Base-by-base conservation (phyloP, 2,329 filamentous ascomycete genomes). In the Plectosphaerella plurivora region DNA sequence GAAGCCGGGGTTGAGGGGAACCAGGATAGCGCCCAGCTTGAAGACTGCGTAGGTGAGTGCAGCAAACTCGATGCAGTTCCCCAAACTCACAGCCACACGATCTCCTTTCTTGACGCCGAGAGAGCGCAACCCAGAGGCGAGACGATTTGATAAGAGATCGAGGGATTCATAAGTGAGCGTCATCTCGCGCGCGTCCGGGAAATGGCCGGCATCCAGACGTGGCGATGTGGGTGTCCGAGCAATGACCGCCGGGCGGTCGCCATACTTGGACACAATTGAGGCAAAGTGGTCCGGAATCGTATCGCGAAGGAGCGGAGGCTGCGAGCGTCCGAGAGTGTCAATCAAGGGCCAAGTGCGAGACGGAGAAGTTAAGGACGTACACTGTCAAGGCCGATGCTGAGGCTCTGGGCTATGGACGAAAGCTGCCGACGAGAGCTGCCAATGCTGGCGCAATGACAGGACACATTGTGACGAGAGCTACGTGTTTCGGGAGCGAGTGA, bases 1-100 rank as follows among this genome's bases (percentile, higher is more conserved):
- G 75, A 97, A 97, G 2, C 84, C 87, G 18, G 92, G 93, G 67
- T 99, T 97, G 22, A 97, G 73, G 0, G 93, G 94, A n/a, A 96
- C 92, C 56, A 97, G 75, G 49, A 97, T 83, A 22, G 90, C 93
- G n/a, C 94, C 94, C 10, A 97, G 79, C 70, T 97, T 97, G 75
- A 93, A 96, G 51, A 94, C 69, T 1, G 92, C 92, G 70, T 97
- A 97, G 6, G 88, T 93, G 18, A 94, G 79, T 48, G 87, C 86
- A 3, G 89, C 90, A 66, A 90, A 93, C 68, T 96, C 91, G 60
- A 87, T 75, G 42, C 84, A 86, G 69, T 96, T 97, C 15, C 93
- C 93, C 49, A 97, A 73, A 55, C 87, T 93, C 24, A 97, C 84
- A 14, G 89, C 92, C 11, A 97, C 89, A 33, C 91, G 81, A 65